Evolutionary conservation across 2,329 filamentous ascomycete genomes (phyloP).

Genomic region (Trichophyton simii): DNA sequence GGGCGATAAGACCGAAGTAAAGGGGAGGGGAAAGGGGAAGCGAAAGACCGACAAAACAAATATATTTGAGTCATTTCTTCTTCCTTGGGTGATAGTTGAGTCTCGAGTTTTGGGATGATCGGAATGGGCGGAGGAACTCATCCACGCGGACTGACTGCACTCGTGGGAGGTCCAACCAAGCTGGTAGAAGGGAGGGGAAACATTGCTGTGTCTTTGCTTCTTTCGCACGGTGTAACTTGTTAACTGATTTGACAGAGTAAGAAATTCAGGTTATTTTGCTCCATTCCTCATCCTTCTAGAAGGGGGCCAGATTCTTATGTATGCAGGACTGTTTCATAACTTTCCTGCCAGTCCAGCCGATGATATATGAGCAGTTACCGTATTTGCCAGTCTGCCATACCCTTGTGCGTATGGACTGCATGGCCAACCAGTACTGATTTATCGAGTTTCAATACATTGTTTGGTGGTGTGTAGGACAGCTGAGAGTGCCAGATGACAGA

Average conservation of each 20-base stretch:
- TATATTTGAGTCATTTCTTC: neutral
- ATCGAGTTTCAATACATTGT: neutral
- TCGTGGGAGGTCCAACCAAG: neutral
- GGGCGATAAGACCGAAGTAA: neutral
- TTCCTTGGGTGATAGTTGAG: neutral
- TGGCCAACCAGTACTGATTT: neutral
- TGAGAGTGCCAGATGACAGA: neutral
- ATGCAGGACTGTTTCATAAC: neutral
- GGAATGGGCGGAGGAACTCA: neutral
- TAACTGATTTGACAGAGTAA: neutral
- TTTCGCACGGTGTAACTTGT: neutral
- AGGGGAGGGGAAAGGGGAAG: neutral
- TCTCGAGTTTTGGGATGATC: neutral
- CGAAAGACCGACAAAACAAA: neutral
- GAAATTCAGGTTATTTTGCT: too few relatives aligned
- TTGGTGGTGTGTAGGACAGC: slow-evolving; percentile 2
- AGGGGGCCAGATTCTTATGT: neutral
- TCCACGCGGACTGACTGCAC: neutral
- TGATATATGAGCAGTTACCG: neutral
- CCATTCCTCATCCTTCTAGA: neutral
- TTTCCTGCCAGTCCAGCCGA: neutral
- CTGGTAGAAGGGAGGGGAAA: neutral
- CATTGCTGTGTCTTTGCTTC: neutral
- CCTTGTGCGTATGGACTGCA: neutral
- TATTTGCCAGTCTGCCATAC: slow-evolving; percentile 1